Percentiles rank a stretch among this genome's conserved stretches.
These are phyloP conservation scores for Saksenaea oblongispora DNA, from an alignment of 371 early-diverging fungal species.

Conservation along the genomic window DNA sequence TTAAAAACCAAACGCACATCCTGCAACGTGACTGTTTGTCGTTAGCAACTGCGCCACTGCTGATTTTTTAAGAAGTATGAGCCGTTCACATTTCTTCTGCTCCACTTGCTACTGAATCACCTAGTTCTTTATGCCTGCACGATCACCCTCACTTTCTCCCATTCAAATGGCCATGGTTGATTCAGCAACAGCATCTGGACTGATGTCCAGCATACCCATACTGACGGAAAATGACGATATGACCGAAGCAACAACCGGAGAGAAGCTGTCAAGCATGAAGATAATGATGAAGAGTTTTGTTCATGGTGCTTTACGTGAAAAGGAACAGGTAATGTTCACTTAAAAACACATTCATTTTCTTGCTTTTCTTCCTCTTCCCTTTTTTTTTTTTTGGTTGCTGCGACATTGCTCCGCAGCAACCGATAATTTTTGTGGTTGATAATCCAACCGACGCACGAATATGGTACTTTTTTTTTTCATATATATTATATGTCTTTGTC, in stretches of 20 bases:
- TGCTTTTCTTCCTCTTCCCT: slow-evolving; percentile 5
- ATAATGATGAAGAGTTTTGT: slow-evolving; percentile 48
- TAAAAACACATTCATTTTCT: slow-evolving; percentile 10
- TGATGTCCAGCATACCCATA: slow-evolving; percentile 4
- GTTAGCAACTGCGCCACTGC: too few relatives aligned
- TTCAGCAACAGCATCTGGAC: neutral
- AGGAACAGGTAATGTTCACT: slow-evolving; percentile 45
- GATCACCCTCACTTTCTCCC: neutral
- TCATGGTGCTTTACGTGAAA: slow-evolving; percentile 44
- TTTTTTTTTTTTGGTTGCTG: slow-evolving; percentile 8
- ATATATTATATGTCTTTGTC: neutral
- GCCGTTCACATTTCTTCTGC: too few relatives aligned
- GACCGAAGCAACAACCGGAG: slow-evolving; percentile 30
- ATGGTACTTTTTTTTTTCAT: neutral
- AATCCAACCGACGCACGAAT: neutral
- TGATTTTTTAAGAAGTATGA: too few relatives aligned
- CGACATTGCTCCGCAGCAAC: neutral
- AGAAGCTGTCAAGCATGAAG: slow-evolving; percentile 39
- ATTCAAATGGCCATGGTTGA: neutral
- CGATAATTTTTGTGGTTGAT: neutral
- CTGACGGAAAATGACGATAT: slow-evolving; percentile 21
- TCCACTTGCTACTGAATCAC: neutral
- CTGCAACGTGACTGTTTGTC: too few relatives aligned
- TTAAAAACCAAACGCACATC: too few relatives aligned
- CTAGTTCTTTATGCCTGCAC: neutral